Evolutionary conservation across 2,329 filamentous ascomycete species (phyloP).

Genomic region (Balansia obtecta): DNA sequence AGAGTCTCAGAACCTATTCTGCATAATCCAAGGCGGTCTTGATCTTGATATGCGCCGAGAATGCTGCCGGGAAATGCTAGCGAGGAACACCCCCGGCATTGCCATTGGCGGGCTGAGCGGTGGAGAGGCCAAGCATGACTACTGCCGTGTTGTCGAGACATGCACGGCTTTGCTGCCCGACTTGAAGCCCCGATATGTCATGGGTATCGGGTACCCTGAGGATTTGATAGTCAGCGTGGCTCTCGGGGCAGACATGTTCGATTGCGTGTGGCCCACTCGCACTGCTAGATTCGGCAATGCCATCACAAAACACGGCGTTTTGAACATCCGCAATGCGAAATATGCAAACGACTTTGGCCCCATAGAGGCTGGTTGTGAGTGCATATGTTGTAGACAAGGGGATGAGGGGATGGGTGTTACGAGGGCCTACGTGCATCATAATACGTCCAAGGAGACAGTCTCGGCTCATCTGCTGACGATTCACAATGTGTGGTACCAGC

Average conservation of each 20-base stretch:
- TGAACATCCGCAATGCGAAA: constrained; percentile 68
- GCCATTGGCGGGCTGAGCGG: constrained; percentile 92
- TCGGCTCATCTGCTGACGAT: constrained; percentile 77
- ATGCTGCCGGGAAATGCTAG: constrained; percentile 81
- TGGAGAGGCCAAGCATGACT: constrained; percentile 87
- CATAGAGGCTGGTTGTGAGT: constrained; percentile 72
- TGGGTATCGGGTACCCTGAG: constrained; percentile 97
- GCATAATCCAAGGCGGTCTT: constrained; percentile 93
- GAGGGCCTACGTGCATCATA: constrained; percentile 80
- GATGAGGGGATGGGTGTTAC: constrained; percentile 71
- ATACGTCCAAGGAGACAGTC: constrained; percentile 87
- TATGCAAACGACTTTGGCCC: constrained; percentile 73
- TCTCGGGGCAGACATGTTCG: constrained; percentile 96
- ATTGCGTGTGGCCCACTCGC: constrained; percentile 96
- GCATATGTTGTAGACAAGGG: constrained; percentile 58
- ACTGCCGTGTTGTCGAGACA: constrained; percentile 77
- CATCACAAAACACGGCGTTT: constrained; percentile 65
- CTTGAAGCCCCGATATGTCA: constrained; percentile 93
- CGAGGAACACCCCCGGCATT: constrained; percentile 84
- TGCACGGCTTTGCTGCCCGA: constrained; percentile 80
- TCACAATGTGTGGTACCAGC: constrained; percentile 89
- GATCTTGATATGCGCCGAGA: constrained; percentile 75
- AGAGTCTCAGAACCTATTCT: constrained; percentile 82
- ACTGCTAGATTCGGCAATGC: constrained; percentile 96
- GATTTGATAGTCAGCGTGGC: constrained; percentile 89